Percentiles rank a stretch among this genome's conserved stretches.
These are phyloP conservation scores for Ramularia endophylla DNA, from an alignment of 2,329 filamentous ascomycete species.

Conservation along the genomic window DNA sequence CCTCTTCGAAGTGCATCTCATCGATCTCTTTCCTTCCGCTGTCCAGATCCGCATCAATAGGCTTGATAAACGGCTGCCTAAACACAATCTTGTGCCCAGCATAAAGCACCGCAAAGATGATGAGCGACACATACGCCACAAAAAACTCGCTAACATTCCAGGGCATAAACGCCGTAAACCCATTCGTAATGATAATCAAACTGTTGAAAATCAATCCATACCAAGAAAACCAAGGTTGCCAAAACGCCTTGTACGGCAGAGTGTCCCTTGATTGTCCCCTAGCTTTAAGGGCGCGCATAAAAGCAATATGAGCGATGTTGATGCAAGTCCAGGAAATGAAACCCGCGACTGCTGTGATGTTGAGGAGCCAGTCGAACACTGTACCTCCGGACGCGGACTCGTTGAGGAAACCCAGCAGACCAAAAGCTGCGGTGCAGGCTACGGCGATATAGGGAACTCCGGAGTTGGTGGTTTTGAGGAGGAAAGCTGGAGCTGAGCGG, in stretches of 20 bases:
- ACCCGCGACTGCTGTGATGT: conserved; percentile 65
- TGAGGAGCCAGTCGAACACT: conserved; percentile 69
- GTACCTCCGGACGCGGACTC: conserved; percentile 62
- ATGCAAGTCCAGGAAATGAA: conserved; percentile 68
- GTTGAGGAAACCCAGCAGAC: conserved; percentile 68
- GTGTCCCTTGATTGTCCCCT: conserved; percentile 63
- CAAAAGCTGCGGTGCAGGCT: conserved; percentile 57
- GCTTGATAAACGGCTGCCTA: conserved; percentile 35
- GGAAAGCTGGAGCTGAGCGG: conserved; percentile 46
- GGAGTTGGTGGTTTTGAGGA: conserved; percentile 52
- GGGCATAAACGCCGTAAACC: conserved; percentile 68
- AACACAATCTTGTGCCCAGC: conserved; percentile 64
- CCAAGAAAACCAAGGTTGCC: conserved; percentile 68
- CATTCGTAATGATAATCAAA: conserved; percentile 69
- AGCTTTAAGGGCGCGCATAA: conserved; percentile 60
- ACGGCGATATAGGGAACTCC: conserved; percentile 75
- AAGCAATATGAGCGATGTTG: conserved; percentile 65
- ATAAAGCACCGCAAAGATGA: conserved; percentile 63
- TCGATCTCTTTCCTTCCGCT: conserved; percentile 36
- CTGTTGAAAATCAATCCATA: conserved; percentile 59
- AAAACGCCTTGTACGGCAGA: conserved; percentile 63
- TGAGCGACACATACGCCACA: conserved; percentile 68
- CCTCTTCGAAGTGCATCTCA: conserved; percentile 30
- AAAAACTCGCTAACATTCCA: conserved; percentile 68
- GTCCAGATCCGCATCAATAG: conserved; percentile 38